These are phyloP conservation scores for Podaxis sp. DNA, from an alignment of 768 basidiomycete genomes.

Conservation along the genomic window DNA sequence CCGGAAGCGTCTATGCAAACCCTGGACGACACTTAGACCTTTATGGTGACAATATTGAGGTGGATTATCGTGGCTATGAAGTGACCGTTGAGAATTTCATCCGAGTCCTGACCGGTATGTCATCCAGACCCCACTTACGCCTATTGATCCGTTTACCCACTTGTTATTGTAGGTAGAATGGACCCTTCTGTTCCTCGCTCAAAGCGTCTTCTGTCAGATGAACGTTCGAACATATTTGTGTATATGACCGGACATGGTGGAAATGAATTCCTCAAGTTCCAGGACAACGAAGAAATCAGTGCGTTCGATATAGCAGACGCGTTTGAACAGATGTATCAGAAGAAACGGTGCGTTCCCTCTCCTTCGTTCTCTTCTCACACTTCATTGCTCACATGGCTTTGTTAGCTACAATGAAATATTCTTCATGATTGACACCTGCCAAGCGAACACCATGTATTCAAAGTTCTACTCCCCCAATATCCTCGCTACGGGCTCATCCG, in stretches of 20 bases:
- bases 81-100: slow-evolving; percentile 98
- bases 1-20: slow-evolving; percentile 92
- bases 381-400: neutral
- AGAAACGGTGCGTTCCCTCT: slow-evolving; percentile 67
- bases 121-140: neutral
- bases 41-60: slow-evolving; percentile 96
- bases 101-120: slow-evolving; percentile 83
- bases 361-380: neutral
- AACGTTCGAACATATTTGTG: slow-evolving; percentile 89
- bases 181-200: slow-evolving; percentile 84
- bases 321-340: slow-evolving; percentile 98
- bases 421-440: slow-evolving; percentile 98
- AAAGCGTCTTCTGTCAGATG: slow-evolving; percentile 89
- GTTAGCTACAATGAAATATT: slow-evolving; percentile 90
- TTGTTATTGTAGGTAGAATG: slow-evolving; percentile 62
- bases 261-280: slow-evolving; percentile 98
- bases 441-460: slow-evolving; percentile 94
- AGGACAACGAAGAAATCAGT: slow-evolving; percentile 97
- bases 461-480: slow-evolving; percentile 95
- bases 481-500: slow-evolving; percentile 85
- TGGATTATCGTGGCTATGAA: slow-evolving; percentile 97
- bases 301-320: slow-evolving; percentile 98
- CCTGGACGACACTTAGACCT: slow-evolving; percentile 79
- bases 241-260: slow-evolving; percentile 99
- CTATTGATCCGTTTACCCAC: neutral